phyloP scores from a whole-genome alignment of 768 basidiomycete genomes.

The Rhodotorula diobovata region DNA sequence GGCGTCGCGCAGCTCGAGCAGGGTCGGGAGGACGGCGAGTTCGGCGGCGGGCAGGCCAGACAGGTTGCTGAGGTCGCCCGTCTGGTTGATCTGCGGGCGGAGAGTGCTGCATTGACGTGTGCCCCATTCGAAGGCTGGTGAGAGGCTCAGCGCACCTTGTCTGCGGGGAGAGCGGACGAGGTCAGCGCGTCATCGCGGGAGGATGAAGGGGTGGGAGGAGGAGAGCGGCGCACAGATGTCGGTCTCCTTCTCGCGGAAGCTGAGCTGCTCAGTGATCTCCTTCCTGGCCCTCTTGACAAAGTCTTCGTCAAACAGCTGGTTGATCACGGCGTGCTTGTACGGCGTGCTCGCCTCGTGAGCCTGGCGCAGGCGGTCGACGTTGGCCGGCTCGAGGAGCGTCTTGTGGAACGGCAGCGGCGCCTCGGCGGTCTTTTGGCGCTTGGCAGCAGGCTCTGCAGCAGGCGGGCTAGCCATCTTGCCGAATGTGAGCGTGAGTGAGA shows the following conservation, averaged over 20 bases:
- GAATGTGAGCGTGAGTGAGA: neutral
- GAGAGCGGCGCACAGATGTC: conserved; percentile 92
- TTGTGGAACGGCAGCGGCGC: conserved; percentile 27
- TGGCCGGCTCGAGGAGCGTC: conserved; percentile 12
- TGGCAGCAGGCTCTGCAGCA: conserved; percentile 9
- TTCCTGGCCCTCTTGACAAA: conserved; percentile 75
- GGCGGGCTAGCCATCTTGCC: neutral
- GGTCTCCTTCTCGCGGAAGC: conserved; percentile 89
- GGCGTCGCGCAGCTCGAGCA: conserved; percentile 78
- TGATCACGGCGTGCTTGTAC: conserved; percentile 62
- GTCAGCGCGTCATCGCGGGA: neutral
- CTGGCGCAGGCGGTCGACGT: conserved; percentile 10
- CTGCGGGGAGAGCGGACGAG: neutral
- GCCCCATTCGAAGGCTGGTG: too few relatives aligned
- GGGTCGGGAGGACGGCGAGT: conserved; percentile 69
- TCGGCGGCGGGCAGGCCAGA: conserved; percentile 75
- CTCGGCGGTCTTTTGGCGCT: conserved; percentile 23
- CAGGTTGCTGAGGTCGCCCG: conserved; percentile 90
- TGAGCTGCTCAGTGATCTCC: conserved; percentile 71
- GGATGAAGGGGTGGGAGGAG: conserved; percentile 47
- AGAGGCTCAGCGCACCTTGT: conserved; percentile 6
- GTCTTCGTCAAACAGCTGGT: conserved; percentile 76
- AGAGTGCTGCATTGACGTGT: neutral
- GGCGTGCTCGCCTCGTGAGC: conserved; percentile 25
- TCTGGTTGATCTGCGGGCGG: conserved; percentile 75